Evolutionary conservation across 441 rosid genomes (phyloP).

Genomic region (Biscutella laevigata): DNA sequence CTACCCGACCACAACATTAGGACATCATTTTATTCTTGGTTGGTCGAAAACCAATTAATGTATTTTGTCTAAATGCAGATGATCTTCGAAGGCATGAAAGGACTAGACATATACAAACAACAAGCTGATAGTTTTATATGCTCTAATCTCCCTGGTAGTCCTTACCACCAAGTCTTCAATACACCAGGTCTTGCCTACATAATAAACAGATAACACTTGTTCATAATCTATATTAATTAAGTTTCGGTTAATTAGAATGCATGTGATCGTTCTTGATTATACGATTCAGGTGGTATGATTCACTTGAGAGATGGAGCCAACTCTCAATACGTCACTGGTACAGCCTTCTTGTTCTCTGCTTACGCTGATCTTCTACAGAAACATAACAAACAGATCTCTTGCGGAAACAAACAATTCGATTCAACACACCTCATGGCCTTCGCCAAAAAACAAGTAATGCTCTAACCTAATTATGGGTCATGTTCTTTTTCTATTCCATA

Average conservation of each 20-base stretch:
- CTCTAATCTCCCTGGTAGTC: constrained; percentile 62
- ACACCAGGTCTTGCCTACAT: constrained; percentile 44
- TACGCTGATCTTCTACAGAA: constrained; percentile 45
- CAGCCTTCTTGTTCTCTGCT: constrained; percentile 47
- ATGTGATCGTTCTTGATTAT: neutral
- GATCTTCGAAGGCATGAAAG: constrained; percentile 37
- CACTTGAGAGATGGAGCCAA: constrained; percentile 86
- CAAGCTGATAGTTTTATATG: constrained; percentile 74
- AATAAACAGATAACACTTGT: no score
- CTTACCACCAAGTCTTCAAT: constrained; percentile 45
- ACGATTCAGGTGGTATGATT: constrained; percentile 49
- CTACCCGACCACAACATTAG: no score
- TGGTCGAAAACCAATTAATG: neutral
- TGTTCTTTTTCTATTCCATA: no score
- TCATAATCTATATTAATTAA: no score
- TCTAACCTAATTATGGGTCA: no score
- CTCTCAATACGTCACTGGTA: constrained; percentile 62
- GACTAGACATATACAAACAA: constrained; percentile 37
- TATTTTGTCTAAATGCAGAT: constrained; percentile 32
- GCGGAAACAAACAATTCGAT: constrained; percentile 52
- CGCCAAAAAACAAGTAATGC: constrained; percentile 65
- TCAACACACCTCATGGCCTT: constrained; percentile 40
- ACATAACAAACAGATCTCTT: constrained; percentile 38
- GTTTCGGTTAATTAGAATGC: no score
- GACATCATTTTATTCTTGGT: no score